Base-by-base conservation (phyloP, 805 yeast genomes). In the Isabelozyma gotoi region DNA sequence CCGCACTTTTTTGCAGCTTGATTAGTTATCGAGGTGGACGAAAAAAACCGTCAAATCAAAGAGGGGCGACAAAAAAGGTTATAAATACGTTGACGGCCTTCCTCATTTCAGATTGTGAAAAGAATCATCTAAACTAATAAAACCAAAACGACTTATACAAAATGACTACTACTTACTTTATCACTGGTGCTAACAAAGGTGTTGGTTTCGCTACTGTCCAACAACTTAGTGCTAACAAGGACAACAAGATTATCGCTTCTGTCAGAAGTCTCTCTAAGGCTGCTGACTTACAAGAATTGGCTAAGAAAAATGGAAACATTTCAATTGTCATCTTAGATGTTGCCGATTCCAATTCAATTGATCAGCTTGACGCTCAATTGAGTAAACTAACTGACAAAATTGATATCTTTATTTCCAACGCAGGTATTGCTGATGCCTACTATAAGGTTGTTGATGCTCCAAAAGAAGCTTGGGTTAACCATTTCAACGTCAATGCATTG, bases 121-220 rank as follows among this genome's bases (percentile, higher is more conserved):
- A n/a, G n/a, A n/a, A n/a, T n/a, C n/a, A n/a, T n/a, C n/a, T n/a
- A n/a, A n/a, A n/a, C n/a, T n/a, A n/a, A n/a, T n/a, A n/a, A n/a
- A n/a, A n/a, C n/a, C n/a, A n/a, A n/a, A n/a, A n/a, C n/a, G n/a
- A n/a, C n/a, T n/a, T n/a, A n/a, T n/a, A n/a, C n/a, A n/a, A n/a
- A n/a, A n/a, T n/a, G n/a, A n/a, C n/a, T n/a, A n/a, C 44, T 15
- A 47, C 44, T 38, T 49, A 49, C 34, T 47, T 50, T 19, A 40
- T 49, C 15, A 64, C 70, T 3, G 77, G 77, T 11, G 72, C 71
- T 18, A 66, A 71, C 17, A 57, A 67, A 42, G 76, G 76, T 4
- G 63, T 71, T 24, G 77, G 78, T 4, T 52, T 55, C 15, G 60
- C 55, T 0, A 50, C 68, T 12, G 59, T 54, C 3, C 52, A 57